These are phyloP conservation scores for Hanseniaspora guilliermondii DNA, from an alignment of 805 yeast genomes.

Conservation along the genomic window DNA sequence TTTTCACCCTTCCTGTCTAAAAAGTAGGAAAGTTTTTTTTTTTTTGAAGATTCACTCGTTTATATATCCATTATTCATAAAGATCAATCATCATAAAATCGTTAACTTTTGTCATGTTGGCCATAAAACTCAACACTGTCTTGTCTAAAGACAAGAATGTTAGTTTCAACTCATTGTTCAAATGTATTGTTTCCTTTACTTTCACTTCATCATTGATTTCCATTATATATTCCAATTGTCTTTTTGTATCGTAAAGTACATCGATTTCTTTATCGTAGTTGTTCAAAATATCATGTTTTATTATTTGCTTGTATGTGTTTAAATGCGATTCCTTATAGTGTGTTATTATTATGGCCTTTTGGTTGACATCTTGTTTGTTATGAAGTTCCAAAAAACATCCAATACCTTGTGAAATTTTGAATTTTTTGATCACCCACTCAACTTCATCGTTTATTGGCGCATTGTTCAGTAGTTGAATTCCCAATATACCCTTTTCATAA, in stretches of 20 bases:
- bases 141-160: not conserved
- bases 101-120: not conserved
- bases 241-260: not conserved
- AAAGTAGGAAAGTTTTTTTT: too few species aligned
- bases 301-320: not conserved
- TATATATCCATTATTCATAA: not conserved
- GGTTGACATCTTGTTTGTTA: not conserved
- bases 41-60: not conserved
- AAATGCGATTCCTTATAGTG: not conserved
- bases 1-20: not conserved
- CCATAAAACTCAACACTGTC: not conserved
- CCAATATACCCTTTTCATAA: not conserved
- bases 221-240: not conserved
- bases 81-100: conserved; percentile 7
- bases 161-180: not conserved
- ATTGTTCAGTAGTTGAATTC: not conserved
- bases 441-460: not conserved
- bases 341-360: not conserved
- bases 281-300: not conserved
- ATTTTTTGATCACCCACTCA: not conserved
- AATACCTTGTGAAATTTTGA: not conserved
- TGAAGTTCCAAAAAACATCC: not conserved
- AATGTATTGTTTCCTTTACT: not conserved
- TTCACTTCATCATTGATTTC: not conserved
- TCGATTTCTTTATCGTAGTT: not conserved